These are phyloP conservation scores for Castanopsis chinensis DNA, from an alignment of 306 rosid species.

Conservation along the genomic window DNA sequence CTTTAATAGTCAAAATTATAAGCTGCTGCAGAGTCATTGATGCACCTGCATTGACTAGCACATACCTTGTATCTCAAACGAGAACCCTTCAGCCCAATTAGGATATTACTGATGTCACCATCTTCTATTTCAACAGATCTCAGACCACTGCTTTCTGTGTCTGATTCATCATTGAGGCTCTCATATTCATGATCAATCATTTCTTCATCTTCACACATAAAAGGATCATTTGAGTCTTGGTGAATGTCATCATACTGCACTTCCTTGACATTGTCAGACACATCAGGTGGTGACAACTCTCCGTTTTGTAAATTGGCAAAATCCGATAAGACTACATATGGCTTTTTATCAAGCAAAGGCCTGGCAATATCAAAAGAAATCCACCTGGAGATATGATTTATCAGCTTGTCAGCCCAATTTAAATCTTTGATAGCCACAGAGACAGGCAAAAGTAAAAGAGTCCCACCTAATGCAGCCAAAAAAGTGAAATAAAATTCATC, in stretches of 20 bases:
- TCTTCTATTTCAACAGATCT: slow-evolving; percentile 35
- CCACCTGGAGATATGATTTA: slow-evolving; percentile 65
- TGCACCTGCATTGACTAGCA: slow-evolving; percentile 4
- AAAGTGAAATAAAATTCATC: background rate
- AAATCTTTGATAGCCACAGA: background rate
- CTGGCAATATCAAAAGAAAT: slow-evolving; percentile 62
- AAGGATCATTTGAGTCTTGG: slow-evolving; percentile 55
- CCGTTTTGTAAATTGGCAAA: slow-evolving; percentile 51
- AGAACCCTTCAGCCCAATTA: slow-evolving; percentile 54
- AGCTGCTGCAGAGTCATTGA: background rate
- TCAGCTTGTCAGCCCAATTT: slow-evolving; percentile 29
- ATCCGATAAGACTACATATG: slow-evolving; percentile 76
- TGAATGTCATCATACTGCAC: slow-evolving; percentile 37
- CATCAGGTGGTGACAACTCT: slow-evolving; percentile 37
- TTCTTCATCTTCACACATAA: slow-evolving; percentile 57
- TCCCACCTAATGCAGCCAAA: background rate
- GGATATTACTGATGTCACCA: slow-evolving; percentile 46
- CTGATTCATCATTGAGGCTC: slow-evolving; percentile 61
- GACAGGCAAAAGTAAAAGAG: slow-evolving; percentile 8
- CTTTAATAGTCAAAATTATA: background rate
- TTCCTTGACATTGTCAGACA: slow-evolving; percentile 42
- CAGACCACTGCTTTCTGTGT: slow-evolving; percentile 27
- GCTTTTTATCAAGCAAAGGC: slow-evolving; percentile 75
- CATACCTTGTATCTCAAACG: slow-evolving; percentile 73
- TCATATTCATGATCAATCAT: slow-evolving; percentile 43